Percentiles rank a stretch among this genome's conserved stretches.
Evolutionary conservation across 805 yeast species (phyloP).

Genomic region (Metschnikowia gelsemii): DNA sequence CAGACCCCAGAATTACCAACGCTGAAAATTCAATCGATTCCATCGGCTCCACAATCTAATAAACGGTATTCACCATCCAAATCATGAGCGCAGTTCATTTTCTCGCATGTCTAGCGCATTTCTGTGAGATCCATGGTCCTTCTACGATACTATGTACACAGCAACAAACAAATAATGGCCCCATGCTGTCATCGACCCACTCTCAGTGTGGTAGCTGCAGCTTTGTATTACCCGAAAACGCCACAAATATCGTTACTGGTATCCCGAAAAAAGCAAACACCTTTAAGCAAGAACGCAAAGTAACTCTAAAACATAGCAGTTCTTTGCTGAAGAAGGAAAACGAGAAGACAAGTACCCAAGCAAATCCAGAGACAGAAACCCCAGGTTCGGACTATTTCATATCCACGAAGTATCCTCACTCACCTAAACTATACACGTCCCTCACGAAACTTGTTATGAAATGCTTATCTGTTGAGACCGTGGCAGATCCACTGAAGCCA

Average conservation of each 20-base stretch:
- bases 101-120: constrained; percentile 62
- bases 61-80: too few species aligned
- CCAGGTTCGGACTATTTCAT: constrained; percentile 29
- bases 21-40: too few species aligned
- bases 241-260: constrained; percentile 23
- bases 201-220: constrained; percentile 62
- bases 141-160: constrained; percentile 65
- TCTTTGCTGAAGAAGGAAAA: background rate
- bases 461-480: constrained; percentile 65
- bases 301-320: background rate
- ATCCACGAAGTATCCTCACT: constrained; percentile 61
- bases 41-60: too few species aligned
- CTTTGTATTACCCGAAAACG: constrained; percentile 47
- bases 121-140: constrained; percentile 80
- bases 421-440: constrained; percentile 47
- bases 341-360: background rate
- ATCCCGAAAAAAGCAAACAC: constrained; percentile 4
- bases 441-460: constrained; percentile 61
- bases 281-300: background rate
- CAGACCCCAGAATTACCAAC: too few species aligned
- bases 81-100: constrained; percentile 31
- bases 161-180: constrained; percentile 26
- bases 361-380: too few species aligned
- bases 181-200: constrained; percentile 42
- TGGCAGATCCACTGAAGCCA: constrained; percentile 57